Percentiles rank a stretch among this genome's conserved stretches.
Conservation (phyloP, 495 filamentous ascomycete genomes). For the Collariella sp. region DNA sequence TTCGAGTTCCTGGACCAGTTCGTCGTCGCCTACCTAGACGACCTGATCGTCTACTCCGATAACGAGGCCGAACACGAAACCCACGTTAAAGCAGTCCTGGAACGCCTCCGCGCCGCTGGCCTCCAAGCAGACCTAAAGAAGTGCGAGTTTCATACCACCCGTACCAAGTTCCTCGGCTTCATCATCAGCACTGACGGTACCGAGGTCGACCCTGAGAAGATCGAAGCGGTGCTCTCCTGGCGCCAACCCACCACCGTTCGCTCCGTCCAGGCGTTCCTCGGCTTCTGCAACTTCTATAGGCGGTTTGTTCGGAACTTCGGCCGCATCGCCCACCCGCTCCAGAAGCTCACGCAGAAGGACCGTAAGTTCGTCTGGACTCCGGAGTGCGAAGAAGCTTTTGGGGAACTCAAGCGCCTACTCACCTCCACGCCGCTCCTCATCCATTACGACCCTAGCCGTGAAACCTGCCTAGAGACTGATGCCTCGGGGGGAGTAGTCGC, state of each 20-base stretch:
- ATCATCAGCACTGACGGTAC: neutral
- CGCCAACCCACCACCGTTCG: neutral
- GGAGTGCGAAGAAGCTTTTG: neutral
- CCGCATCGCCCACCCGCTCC: neutral
- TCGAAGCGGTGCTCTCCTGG: neutral
- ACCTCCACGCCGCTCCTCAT: neutral
- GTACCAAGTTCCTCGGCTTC: neutral
- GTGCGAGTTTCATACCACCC: neutral
- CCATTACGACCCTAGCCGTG: neutral
- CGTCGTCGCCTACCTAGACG: neutral
- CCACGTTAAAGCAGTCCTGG: too few species aligned
- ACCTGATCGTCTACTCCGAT: neutral
- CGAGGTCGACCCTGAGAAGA: neutral
- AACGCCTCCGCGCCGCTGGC: too few species aligned
- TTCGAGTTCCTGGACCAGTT: neutral
- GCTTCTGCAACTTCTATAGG: slow-evolving; percentile 16
- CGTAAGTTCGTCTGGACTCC: neutral
- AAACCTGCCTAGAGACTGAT: neutral
- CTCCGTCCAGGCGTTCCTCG: neutral
- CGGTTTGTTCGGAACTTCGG: slow-evolving; percentile 2
- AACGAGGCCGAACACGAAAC: neutral
- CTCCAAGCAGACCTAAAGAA: neutral
- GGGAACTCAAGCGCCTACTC: neutral
- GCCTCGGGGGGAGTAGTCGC: neutral
- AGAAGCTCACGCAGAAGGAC: neutral